These are phyloP conservation scores for Trichoderma sp. DNA, from an alignment of 2,329 filamentous ascomycete genomes.

Conservation along the genomic window DNA sequence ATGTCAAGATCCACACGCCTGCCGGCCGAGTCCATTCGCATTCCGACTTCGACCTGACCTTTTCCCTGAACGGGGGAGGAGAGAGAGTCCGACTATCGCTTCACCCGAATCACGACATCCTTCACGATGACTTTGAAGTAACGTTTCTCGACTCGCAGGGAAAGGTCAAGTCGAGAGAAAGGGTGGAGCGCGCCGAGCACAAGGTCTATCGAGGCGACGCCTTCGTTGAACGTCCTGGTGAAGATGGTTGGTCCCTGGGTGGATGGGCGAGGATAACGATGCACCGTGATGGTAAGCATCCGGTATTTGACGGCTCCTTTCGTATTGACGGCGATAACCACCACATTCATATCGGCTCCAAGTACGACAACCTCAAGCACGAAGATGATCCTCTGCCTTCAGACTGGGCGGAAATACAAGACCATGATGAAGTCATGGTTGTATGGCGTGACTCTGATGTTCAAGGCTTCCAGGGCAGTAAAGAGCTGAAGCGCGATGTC, in stretches of 20 bases:
- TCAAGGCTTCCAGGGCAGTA: conserved; percentile 38
- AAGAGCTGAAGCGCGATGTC: conserved; percentile 62
- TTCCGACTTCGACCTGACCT: conserved; percentile 81
- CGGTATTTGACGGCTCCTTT: conserved; percentile 89
- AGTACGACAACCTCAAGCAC: conserved; percentile 71
- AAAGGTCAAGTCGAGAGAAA: conserved; percentile 60
- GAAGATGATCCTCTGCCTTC: conserved; percentile 65
- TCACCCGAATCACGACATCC: conserved; percentile 86
- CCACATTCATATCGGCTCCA: conserved; percentile 73
- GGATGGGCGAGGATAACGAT: conserved; percentile 86
- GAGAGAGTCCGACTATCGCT: conserved; percentile 75
- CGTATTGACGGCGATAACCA: conserved; percentile 77
- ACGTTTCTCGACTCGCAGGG: conserved; percentile 72
- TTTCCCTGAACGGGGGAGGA: conserved; percentile 64
- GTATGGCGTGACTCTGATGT: conserved; percentile 92
- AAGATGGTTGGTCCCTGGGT: conserved; percentile 68
- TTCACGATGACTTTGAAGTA: conserved; percentile 72
- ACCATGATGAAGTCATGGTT: conserved; percentile 73
- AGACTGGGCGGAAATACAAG: conserved; percentile 38
- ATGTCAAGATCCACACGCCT: conserved; percentile 73
- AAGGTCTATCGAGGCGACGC: conserved; percentile 80
- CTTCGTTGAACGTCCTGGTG: conserved; percentile 61
- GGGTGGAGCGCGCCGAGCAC: conserved; percentile 69
- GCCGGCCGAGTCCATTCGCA: conserved; percentile 75
- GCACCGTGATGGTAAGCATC: conserved; percentile 68